Conservation (phyloP, 768 basidiomycete species). For the Punctularia strigosozonata region DNA sequence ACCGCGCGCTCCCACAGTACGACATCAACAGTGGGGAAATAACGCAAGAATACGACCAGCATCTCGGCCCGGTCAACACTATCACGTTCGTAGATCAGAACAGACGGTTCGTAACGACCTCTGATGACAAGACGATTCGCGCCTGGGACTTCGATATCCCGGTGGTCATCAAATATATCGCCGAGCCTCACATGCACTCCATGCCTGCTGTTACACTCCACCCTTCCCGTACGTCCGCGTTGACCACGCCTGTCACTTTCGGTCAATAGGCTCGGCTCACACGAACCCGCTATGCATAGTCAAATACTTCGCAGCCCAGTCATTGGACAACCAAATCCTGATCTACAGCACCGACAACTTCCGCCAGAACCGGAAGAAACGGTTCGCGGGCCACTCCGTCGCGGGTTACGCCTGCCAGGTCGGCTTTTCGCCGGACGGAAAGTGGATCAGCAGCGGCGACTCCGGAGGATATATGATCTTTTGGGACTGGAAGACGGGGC, state of each 20-base stretch:
- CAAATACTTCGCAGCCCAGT: constrained; percentile 96
- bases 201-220: constrained; percentile 98
- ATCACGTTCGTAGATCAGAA: constrained; percentile 99
- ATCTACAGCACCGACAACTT: constrained; percentile 97
- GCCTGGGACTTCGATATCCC: constrained; percentile 99
- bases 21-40: constrained; percentile 94
- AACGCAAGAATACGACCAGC: constrained; percentile 97
- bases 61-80: constrained; percentile 95
- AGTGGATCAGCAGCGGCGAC: constrained; percentile 96
- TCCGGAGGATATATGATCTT: constrained; percentile 92
- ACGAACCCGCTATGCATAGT: constrained; percentile 26
- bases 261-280: background rate
- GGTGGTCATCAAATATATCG: constrained; percentile 98
- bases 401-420: constrained; percentile 97
- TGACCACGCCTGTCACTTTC: background rate
- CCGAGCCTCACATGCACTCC: constrained; percentile 98
- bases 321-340: constrained; percentile 95
- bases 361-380: constrained; percentile 97
- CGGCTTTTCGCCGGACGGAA: constrained; percentile 96
- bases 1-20: constrained; percentile 41
- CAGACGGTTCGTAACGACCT: constrained; percentile 93
- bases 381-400: constrained; percentile 93
- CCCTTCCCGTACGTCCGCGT: constrained; percentile 71
- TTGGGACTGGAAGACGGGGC: constrained; percentile 99
- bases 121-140: constrained; percentile 97